Base-by-base conservation (phyloP, 768 basidiomycete genomes). In the Rhizopogon vinicolor region DNA sequence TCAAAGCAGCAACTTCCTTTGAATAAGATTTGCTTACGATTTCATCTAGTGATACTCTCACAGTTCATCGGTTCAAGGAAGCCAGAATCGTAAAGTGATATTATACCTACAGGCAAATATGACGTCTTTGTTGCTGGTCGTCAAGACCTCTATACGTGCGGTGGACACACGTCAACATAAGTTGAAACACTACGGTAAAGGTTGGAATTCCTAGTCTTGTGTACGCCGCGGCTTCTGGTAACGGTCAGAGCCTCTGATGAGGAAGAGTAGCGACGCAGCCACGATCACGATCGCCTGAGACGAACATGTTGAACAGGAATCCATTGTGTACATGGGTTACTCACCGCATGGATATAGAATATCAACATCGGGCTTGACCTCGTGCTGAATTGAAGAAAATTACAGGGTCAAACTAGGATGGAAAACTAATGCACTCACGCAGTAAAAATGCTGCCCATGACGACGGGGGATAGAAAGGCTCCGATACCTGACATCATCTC, bases 381-480 rank as follows among this genome's bases (percentile, higher is more conserved):
- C 8, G 68, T 63, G 7, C 52, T 53, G 35, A 12, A 45, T 48
- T 22, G 14, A 35, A 35, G 8, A 19, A n/a, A 51, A n/a, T 25
- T 33, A 53, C 16, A 3, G 31, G 14, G 12, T 10, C 48, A 16
- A 9, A n/a, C 13, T 29, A 16, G 44, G 14, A 44, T 28, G 8
- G 7, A 50, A 10, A 14, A 18, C 7, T n/a, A 29, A 59, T 39
- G 7, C n/a, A 59, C 58, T 52, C 19, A 59, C 37, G 58, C 53
- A 10, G 64, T 62, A 25, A 70, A 42, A 35, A 70, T 60, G 41
- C 66, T 46, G 7, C 68, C 68, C 66, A 71, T 68, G 43, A 72
- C 52, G 51, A 71, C 33, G 3, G 68, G 66, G 4, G 70, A 69
- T 22, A 70, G 55, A 2, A 61, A 14, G 4, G 7, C 14, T 29